phyloP scores from a whole-genome alignment of 805 yeast genomes.

The Maudiozyma turicensis region DNA sequence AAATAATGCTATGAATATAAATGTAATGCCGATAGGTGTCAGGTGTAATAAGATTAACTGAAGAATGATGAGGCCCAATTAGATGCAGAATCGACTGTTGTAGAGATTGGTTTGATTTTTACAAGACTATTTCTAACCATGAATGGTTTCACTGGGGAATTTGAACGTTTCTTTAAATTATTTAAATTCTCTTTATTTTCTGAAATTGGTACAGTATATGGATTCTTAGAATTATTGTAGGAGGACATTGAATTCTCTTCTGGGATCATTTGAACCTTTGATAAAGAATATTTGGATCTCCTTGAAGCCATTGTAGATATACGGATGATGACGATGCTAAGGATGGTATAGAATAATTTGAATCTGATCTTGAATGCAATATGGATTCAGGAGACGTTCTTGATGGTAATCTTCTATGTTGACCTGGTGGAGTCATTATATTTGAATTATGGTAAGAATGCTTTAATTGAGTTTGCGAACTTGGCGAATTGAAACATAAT shows the following conservation, averaged over 20 bases:
- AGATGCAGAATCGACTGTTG: neutral
- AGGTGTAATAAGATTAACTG: neutral
- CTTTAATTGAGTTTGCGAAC: neutral
- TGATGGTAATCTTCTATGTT: neutral
- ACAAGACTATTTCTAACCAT: neutral
- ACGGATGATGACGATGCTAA: conserved; percentile 33
- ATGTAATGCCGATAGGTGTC: neutral
- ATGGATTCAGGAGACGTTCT: conserved; percentile 5
- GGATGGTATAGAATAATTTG: conserved; percentile 33
- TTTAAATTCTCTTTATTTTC: conserved; percentile 1
- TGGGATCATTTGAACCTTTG: neutral
- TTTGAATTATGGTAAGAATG: neutral
- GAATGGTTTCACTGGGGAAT: neutral
- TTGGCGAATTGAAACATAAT: conserved; percentile 19
- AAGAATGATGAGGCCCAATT: neutral
- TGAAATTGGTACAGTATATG: neutral
- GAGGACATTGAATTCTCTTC: neutral
- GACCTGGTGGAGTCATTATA: neutral
- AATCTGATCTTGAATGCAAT: conserved; percentile 24
- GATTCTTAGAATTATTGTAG: neutral
- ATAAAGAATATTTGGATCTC: conserved; percentile 1
- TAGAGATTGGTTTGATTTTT: neutral
- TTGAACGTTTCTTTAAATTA: neutral
- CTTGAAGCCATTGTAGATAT: conserved; percentile 17
- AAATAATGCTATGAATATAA: neutral